phyloP scores from a whole-genome alignment of 441 rosid genomes.

The Adansonia grandidieri region DNA sequence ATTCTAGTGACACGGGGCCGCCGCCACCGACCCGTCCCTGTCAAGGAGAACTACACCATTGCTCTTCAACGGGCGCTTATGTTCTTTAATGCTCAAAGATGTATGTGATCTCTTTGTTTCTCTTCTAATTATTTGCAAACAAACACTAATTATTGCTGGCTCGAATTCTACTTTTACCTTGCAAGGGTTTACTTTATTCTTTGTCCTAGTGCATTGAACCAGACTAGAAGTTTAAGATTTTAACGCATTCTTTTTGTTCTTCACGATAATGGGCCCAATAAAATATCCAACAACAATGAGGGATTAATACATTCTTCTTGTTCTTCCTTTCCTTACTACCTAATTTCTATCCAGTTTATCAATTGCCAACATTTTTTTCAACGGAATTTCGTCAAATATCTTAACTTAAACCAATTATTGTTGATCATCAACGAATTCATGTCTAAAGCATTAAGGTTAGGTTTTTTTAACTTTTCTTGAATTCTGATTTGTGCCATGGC shows the following conservation, averaged over 20 bases:
- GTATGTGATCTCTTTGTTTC: slow-evolving; percentile 26
- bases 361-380: not conserved
- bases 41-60: slow-evolving; percentile 41
- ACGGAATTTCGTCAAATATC: not conserved
- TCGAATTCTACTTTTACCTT: not conserved
- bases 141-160: not conserved
- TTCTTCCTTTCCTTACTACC: not conserved
- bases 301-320: not conserved
- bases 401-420: not conserved
- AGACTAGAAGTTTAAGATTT: not conserved
- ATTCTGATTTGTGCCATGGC: not conserved
- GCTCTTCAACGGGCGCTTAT: slow-evolving; percentile 42
- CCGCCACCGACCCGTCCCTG: slow-evolving; percentile 27
- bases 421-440: not conserved
- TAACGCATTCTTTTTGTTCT: not conserved
- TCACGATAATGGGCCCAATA: not conserved
- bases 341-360: not conserved
- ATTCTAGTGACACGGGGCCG: not conserved
- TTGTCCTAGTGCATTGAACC: not conserved
- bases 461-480: not conserved
- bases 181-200: not conserved
- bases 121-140: not conserved
- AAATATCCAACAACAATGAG: not conserved
- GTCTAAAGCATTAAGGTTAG: not conserved
- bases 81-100: slow-evolving; percentile 49